phyloP scores from a whole-genome alignment of 306 rosid species.

The Betula pendula region DNA sequence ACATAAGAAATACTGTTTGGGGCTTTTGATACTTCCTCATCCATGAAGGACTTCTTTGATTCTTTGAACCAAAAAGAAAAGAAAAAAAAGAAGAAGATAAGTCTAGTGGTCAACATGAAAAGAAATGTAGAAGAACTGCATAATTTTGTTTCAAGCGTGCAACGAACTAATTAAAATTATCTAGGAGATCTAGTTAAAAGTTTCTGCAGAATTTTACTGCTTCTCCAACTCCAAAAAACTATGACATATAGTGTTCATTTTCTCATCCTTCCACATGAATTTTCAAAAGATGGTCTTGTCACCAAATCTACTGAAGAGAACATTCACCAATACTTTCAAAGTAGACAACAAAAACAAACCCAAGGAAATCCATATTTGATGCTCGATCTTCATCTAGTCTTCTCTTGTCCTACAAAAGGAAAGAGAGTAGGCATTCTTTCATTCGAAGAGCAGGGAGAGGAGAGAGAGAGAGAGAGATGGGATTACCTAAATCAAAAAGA shows the following conservation, averaged over 20 bases:
- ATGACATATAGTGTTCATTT: slow-evolving; percentile 7
- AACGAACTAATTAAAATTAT: slow-evolving; percentile 13
- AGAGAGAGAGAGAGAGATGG: slow-evolving; percentile 40
- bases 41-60: slow-evolving; percentile 2
- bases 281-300: slow-evolving; percentile 31
- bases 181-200: slow-evolving; percentile 13
- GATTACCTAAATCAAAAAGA: slow-evolving; percentile 30
- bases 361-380: slow-evolving; percentile 56
- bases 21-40: neutral
- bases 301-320: slow-evolving; percentile 45
- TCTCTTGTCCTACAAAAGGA: slow-evolving; percentile 81
- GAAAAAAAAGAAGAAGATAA: neutral
- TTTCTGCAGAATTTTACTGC: slow-evolving; percentile 17
- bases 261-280: slow-evolving; percentile 25
- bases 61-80: neutral
- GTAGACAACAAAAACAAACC: slow-evolving; percentile 49
- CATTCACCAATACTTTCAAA: slow-evolving; percentile 43
- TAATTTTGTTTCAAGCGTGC: slow-evolving; percentile 10
- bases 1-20: slow-evolving; percentile 12
- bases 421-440: slow-evolving; percentile 60
- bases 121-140: slow-evolving; percentile 12
- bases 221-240: neutral
- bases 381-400: slow-evolving; percentile 85
- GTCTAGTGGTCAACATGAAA: neutral
- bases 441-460: too few species aligned